Base-by-base conservation (phyloP, 1,139 yeast species). In the Magnusiomyces starmeri region DNA sequence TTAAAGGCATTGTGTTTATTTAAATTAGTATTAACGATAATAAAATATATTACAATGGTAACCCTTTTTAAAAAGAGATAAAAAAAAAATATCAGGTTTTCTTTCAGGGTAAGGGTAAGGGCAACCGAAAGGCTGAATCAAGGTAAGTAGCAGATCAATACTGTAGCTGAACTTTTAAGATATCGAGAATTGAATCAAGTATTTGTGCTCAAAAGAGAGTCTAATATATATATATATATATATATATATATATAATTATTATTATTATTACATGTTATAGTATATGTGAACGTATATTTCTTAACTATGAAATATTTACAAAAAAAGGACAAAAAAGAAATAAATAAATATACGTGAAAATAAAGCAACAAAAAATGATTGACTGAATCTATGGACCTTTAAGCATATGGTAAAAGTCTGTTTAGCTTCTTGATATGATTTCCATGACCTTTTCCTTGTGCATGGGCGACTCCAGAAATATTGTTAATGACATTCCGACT, bases 401-500 rank as follows among this genome's bases (percentile, higher is more conserved):
- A 61, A 49, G 59, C 58, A 51, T 65, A 64, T 26, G 75, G 75
- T 57, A 72, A 54, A 48, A 71, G 59, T 57, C 69, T 79, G 60
- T 73, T 75, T 58, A 84, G 66, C 65, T 81, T 83, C 64, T 74
- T 75, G 56, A 75, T 70, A 60, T 79, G 82, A 29, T 75, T 74
- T n/a, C 75, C 76, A 43, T 62, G 60, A 6, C 74, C 73, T 27
- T 75, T 65, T 40, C 68, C 65, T 40, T 76, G 76, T 3, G 89
- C 87, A 46, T 73, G 67, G 2, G 79, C 79, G 51, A 80, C 82
- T 4, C 84, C 82, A 52, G 84, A 82, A 63, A 85, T 75, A 55
- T 77, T 82, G 43, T 78, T 75, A 60, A 88, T 70, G 7, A 82
- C 74, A 53, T 81, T 75, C 45, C 65, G 71, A 48, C 90, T 78